Evolutionary conservation across 2,329 filamentous ascomycete species (phyloP).

Genomic region (Purpureocillium takamizusanense): DNA sequence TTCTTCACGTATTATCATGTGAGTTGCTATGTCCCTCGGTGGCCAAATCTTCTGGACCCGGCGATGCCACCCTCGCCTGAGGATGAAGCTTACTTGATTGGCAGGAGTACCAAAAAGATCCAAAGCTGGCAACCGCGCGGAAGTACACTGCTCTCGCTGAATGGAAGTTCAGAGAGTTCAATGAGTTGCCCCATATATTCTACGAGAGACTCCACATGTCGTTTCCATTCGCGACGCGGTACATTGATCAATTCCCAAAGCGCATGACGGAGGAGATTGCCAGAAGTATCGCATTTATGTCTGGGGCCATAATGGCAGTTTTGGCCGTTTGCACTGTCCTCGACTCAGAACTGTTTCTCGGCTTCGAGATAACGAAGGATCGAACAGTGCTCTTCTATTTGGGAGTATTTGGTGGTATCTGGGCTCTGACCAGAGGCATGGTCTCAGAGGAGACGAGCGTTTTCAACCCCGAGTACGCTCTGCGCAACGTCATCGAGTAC

Average conservation of each 20-base stretch:
- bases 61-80: not conserved
- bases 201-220: conserved; percentile 88
- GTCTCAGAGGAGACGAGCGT: conserved; percentile 83
- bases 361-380: conserved; percentile 83
- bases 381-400: conserved; percentile 88
- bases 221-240: conserved; percentile 83
- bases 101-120: conserved; percentile 91
- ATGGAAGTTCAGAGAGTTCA: conserved; percentile 98
- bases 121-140: conserved; percentile 68
- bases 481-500: conserved; percentile 83
- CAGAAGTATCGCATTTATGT: conserved; percentile 77
- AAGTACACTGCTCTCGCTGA: conserved; percentile 89
- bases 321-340: conserved; percentile 76
- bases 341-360: conserved; percentile 83
- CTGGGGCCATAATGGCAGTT: conserved; percentile 78
- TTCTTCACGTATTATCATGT: conserved; percentile 93
- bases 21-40: conserved; percentile 18
- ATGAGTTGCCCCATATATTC: conserved; percentile 89
- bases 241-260: conserved; percentile 94
- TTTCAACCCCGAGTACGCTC: conserved; percentile 83
- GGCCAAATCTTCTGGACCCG: too few relatives aligned
- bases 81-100: not conserved
- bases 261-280: conserved; percentile 82
- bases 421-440: conserved; percentile 72
- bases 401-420: conserved; percentile 71